These are phyloP conservation scores for Danielozyma ontarioensis DNA, from an alignment of 805 yeast genomes.

Conservation along the genomic window DNA sequence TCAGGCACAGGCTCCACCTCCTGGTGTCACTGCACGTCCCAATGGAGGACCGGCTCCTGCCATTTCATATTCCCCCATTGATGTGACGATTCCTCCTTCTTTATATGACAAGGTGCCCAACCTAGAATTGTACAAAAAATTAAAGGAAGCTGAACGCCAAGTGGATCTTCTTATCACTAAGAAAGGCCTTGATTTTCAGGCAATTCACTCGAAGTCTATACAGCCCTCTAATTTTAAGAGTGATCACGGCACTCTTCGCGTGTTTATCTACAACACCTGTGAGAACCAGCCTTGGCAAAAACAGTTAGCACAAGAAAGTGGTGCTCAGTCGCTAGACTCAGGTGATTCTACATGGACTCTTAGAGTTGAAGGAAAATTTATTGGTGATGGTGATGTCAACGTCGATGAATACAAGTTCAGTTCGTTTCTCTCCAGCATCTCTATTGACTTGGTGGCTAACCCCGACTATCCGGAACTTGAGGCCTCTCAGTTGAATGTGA, in stretches of 20 bases:
- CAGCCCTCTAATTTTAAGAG: constrained; percentile 31
- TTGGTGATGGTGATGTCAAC: constrained; percentile 47
- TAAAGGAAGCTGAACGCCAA: constrained; percentile 76
- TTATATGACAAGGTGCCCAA: constrained; percentile 53
- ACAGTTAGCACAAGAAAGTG: constrained; percentile 20
- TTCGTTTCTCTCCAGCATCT: constrained; percentile 74
- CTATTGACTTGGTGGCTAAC: constrained; percentile 62
- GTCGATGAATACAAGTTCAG: constrained; percentile 55
- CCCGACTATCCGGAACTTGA: constrained; percentile 33
- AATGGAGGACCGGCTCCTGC: constrained; percentile 33
- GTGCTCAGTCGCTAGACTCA: constrained; percentile 12
- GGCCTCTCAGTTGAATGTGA: constrained; percentile 36
- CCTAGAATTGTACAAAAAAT: constrained; percentile 62
- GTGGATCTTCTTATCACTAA: constrained; percentile 78
- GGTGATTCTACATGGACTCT: constrained; percentile 71
- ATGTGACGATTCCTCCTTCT: constrained; percentile 31
- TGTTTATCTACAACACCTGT: constrained; percentile 75
- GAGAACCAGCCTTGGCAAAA: constrained; percentile 85
- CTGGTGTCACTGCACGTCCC: constrained; percentile 23
- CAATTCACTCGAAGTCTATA: constrained; percentile 40
- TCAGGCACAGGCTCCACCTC: constrained; percentile 14
- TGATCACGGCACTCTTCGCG: constrained; percentile 62
- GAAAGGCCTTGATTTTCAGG: constrained; percentile 82
- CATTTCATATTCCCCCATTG: constrained; percentile 39
- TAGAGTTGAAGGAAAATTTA: constrained; percentile 79